Percentiles rank a stretch among this genome's conserved stretches.
phyloP scores from a whole-genome alignment of 139 green algal genomes.

The Raphidocelis subcapitata region DNA sequence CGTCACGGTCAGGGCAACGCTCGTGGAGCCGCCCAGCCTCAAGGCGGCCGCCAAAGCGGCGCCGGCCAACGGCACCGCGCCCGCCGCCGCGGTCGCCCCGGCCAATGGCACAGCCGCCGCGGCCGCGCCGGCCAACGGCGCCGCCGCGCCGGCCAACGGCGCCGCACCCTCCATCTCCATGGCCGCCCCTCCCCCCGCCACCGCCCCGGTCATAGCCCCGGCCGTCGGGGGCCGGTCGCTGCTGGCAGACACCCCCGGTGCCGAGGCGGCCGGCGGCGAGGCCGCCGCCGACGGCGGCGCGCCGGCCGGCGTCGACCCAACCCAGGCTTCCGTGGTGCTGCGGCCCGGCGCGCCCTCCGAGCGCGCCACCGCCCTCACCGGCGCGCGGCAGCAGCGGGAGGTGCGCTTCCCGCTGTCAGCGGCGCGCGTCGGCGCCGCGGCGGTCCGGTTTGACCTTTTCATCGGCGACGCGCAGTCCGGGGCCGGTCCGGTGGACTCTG shows the following conservation, averaged over 20 bases:
- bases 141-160: background rate
- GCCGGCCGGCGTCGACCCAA: background rate
- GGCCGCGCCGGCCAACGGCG: background rate
- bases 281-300: too few species aligned
- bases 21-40: background rate
- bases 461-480: background rate
- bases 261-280: background rate
- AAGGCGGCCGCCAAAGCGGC: background rate
- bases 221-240: background rate
- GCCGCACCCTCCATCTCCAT: background rate
- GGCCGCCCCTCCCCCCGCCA: background rate
- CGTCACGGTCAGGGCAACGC: too few species aligned
- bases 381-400: conserved; percentile 21
- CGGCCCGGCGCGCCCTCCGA: background rate
- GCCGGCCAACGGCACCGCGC: background rate
- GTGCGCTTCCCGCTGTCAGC: conserved; percentile 45
- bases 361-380: background rate
- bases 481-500: conserved; percentile 5
- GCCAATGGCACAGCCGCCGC: background rate
- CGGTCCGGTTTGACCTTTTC: conserved; percentile 29
- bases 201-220: background rate
- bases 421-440: conserved; percentile 13
- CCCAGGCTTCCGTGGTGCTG: background rate
- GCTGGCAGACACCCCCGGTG: background rate
- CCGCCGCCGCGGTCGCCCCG: background rate